phyloP scores from a whole-genome alignment of 495 filamentous ascomycete genomes.

The Daldinia grandis region DNA sequence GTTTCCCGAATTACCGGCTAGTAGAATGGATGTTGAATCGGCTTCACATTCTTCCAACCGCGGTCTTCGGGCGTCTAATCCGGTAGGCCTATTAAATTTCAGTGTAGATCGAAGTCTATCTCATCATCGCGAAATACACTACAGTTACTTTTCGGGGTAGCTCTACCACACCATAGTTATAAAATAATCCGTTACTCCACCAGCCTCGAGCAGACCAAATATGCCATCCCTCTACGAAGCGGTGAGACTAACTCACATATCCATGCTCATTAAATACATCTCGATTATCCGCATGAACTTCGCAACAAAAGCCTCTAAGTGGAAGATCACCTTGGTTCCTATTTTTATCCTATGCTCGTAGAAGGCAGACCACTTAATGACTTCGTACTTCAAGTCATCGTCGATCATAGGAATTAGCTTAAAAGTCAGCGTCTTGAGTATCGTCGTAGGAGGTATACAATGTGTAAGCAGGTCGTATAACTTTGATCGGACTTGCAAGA shows the following conservation, averaged over 20 bases:
- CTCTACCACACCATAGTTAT: conserved; percentile 9
- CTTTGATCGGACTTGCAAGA: conserved; percentile 87
- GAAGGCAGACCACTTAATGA: conserved; percentile 95
- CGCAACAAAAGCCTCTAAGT: conserved; percentile 96
- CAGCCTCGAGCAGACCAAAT: conserved; percentile 7
- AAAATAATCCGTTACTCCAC: conserved; percentile 34
- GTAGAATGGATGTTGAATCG: background rate
- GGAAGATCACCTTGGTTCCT: conserved; percentile 96
- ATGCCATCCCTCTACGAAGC: conserved; percentile 8
- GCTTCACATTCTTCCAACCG: conserved; percentile 19
- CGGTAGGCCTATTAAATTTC: background rate
- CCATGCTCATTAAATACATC: conserved; percentile 92
- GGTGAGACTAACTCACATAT: conserved; percentile 52
- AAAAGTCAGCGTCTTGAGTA: conserved; percentile 93
- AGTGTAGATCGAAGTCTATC: conserved; percentile 18
- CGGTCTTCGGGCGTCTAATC: conserved; percentile 7
- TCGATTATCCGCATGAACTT: conserved; percentile 98
- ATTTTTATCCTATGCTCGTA: conserved; percentile 93
- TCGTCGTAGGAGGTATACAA: conserved; percentile 92
- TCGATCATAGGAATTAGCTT: conserved; percentile 88
- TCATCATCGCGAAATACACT: conserved; percentile 14
- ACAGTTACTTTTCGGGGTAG: conserved; percentile 7
- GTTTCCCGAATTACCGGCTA: conserved; percentile 15
- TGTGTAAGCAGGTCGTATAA: conserved; percentile 96
- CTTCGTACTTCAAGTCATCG: conserved; percentile 85